Base-by-base conservation (phyloP, 768 basidiomycete species). In the Epithele typhae region DNA sequence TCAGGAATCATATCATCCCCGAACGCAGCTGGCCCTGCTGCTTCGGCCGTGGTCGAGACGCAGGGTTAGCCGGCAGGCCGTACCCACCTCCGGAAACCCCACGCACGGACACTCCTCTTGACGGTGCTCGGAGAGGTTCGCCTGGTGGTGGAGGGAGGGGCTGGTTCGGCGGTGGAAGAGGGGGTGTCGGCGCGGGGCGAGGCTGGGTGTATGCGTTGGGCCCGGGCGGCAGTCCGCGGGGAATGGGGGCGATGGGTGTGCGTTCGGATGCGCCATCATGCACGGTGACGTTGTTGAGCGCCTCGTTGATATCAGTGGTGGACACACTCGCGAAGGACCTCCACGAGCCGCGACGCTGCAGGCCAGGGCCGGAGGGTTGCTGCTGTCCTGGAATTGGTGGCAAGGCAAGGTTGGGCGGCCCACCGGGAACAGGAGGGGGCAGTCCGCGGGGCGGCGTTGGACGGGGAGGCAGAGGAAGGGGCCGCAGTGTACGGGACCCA, bases 201-300 rank as follows among this genome's bases (percentile, higher is more conserved):
- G 51, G 48, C 17, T 33, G 27, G 42, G 43, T 47, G 34, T 43
- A 51, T 25, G 43, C 44, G 25, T 37, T 47, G 7, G 48, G 49
- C 12, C 42, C 41, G n/a, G 51, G 8, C 17, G 50, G 50, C 2
- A 51, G 32, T 10, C 50, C 32, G 37, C 25, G 36, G 30, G 30
- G 5, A 17, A 37, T 12, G 17, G 21, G 22, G 36, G 45, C 3
- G 30, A 18, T 32, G 7, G 54, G 54, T 12, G 38, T 38, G n/a
- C 15, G 44, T 5, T 47, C 68, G 1, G 86, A 85, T 5, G 87
- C 84, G 25, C 76, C 76, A 48, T 87, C 84, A 53, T 82, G 84
- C 19, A 85, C 64, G 10, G 76, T 76, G 32, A 41, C 32, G 50
- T 69, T 68, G 57, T 83, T 81, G 35, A 87, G 75, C 21, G 73